Conservation (phyloP, 2,329 filamentous ascomycete genomes). For the Penicillium corylophilum region DNA sequence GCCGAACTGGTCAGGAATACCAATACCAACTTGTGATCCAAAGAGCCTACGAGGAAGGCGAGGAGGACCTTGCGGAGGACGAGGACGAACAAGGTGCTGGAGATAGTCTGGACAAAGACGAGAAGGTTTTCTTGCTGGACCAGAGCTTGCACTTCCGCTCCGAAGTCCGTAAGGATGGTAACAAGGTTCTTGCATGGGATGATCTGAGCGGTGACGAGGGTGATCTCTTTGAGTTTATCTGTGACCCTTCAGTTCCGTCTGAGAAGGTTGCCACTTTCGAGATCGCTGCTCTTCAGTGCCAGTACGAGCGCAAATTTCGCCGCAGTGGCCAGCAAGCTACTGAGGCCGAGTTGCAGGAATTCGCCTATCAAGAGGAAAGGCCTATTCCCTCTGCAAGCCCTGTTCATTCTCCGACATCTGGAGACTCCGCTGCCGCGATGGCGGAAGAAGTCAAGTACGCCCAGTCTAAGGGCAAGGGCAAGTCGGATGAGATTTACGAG, state of each 20-base stretch:
- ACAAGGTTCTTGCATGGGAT: constrained; percentile 89
- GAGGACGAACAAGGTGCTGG: constrained; percentile 77
- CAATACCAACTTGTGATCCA: constrained; percentile 98
- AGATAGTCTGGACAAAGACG: constrained; percentile 87
- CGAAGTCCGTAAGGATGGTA: constrained; percentile 74
- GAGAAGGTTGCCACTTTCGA: constrained; percentile 78
- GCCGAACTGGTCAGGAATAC: constrained; percentile 89
- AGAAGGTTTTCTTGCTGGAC: constrained; percentile 96
- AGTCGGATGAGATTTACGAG: constrained; percentile 40
- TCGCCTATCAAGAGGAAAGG: constrained; percentile 69
- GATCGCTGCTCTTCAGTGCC: constrained; percentile 81
- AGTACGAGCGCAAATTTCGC: constrained; percentile 95
- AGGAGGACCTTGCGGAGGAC: constrained; percentile 89
- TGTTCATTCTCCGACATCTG: constrained; percentile 48
- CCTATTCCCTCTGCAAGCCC: constrained; percentile 62
- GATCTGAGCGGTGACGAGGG: constrained; percentile 91
- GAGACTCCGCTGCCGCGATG: constrained; percentile 45
- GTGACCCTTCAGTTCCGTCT: constrained; percentile 69
- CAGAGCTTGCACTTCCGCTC: constrained; percentile 84
- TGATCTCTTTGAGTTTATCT: constrained; percentile 98
- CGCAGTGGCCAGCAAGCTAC: constrained; percentile 77
- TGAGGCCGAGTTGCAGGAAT: constrained; percentile 75
- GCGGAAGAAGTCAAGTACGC: constrained; percentile 46
- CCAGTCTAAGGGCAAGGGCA: constrained; percentile 41
- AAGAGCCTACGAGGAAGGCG: constrained; percentile 94